Percentiles rank a stretch among this genome's conserved stretches.
These are phyloP conservation scores for Cicer bijugum DNA, from an alignment of 306 rosid genomes.

Conservation along the genomic window DNA sequence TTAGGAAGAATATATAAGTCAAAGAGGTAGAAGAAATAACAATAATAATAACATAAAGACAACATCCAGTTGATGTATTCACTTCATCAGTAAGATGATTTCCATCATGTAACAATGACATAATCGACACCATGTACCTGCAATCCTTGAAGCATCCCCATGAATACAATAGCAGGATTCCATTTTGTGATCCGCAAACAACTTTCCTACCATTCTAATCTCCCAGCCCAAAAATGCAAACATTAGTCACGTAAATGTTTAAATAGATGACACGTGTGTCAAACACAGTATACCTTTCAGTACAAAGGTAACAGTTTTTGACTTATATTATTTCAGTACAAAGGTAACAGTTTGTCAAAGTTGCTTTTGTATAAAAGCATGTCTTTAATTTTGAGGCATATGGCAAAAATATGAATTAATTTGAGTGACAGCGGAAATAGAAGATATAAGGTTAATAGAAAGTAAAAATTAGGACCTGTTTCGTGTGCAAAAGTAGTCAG, in stretches of 20 bases:
- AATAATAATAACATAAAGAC: neutral
- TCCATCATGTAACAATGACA: conserved; percentile 19
- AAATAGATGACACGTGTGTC: conserved; percentile 4
- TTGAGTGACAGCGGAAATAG: neutral
- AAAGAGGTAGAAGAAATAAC: conserved; percentile 24
- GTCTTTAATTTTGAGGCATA: conserved; percentile 4
- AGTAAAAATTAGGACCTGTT: neutral
- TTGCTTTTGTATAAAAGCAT: neutral
- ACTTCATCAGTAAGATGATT: conserved; percentile 16
- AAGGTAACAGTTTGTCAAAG: conserved; percentile 6
- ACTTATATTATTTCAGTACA: neutral
- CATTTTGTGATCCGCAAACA: conserved; percentile 85
- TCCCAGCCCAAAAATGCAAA: conserved; percentile 15
- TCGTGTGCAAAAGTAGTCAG: neutral
- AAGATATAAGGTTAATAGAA: neutral
- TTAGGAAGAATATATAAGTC: conserved; percentile 41
- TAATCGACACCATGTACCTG: conserved; percentile 57
- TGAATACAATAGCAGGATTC: conserved; percentile 73
- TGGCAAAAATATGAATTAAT: neutral
- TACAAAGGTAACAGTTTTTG: conserved; percentile 3
- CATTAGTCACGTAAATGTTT: conserved; percentile 31
- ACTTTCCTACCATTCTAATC: conserved; percentile 85
- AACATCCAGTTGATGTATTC: conserved; percentile 3
- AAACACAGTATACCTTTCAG: neutral
- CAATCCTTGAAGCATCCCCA: conserved; percentile 95